Evolutionary conservation across 805 yeast genomes (phyloP), one percentile per base, ranked within the genome.

Genomic region (Saturnispora galanensis): DNA sequence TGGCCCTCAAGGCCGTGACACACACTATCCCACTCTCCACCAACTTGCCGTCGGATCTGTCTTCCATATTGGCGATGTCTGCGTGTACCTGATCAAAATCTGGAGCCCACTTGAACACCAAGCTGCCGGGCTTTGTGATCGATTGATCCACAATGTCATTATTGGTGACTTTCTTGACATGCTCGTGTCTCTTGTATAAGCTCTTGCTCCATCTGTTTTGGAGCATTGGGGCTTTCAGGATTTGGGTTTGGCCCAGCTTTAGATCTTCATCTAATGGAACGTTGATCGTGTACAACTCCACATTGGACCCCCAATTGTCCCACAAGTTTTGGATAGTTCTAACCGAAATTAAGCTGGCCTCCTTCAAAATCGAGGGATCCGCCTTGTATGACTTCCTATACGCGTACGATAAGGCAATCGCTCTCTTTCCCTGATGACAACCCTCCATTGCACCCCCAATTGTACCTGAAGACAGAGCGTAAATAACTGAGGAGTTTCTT

Each of bases 361-460:
- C 77, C 10, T 64, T 64, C 45, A 87, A 58, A 9, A 75, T 63
- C 13, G 64, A 62, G 34, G 69, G 66, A 46, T 73, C 70, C n/a
- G 80, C 79, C 15, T 66, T 61, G 8, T 52, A 47, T 38, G 73
- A 64, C 26, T 67, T 61, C 44, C 72, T 76, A 57, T 82, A 93
- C n/a, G 95, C 93, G 70, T 78, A 90, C 32, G 95, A 84, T 31
- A 93, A 56, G 2, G 95, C 97, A 50, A 93, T 71, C 5, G 96
- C 68, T 52, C 71, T 79, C 29, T 78, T 76, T 0, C 80, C 81
- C 45, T 72, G 76, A 35, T 89, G 75, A 2, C 83, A 84, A 1
- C 89, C 94, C 65, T 93, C 98, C 87, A 89, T 76, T 1, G 97
- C 93, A 3, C 96, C 97, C 21, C 98, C 98, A 13, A 93, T 81